Evolutionary conservation across 139 green algal species (phyloP), one percentile per base, ranked within the genome.

Genomic region (Volvox africanus): DNA sequence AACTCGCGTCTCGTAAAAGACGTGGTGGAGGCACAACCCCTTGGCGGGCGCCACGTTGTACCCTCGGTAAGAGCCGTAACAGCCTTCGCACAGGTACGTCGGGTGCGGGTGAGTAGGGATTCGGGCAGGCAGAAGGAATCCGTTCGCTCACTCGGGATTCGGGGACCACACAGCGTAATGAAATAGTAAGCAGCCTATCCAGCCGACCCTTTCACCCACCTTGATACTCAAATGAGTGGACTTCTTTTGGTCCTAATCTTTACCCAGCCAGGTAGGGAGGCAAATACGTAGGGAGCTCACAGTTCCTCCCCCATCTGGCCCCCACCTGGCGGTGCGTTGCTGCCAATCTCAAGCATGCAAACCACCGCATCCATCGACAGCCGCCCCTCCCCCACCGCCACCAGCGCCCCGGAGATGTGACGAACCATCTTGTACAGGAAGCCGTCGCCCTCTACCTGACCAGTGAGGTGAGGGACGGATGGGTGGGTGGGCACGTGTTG

Each of bases 381-480:
- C 18, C 44, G 80, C 0, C 92, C 93, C 18, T 89, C 22, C 16
- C 93, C 94, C 20, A 96, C 91, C 22, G 93, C 91, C 69, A 97
- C 65, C 77, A 97, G 91, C 32, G 91, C 93, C 30, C 96, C 95
- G 0, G 94, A 92, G 95, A 98, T 98, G 93, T 98, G 97, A 9
- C 96, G 94, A 32, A 98, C 96, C 90, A 97, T 95, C 88, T 95
- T 95, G 92, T 98, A 98, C 35, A 98, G 93, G 80, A 98, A 98
- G 2, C 96, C 97, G 24, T 50, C 93, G 28, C 96, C 97, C 50
- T 95, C 81, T 32, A 98, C 93, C 91, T 97, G 94, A 50, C 16
- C 44, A 55, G 44, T 55, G 44, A 55, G 44, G 44, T 55, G 9
- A 5, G 44, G 44, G 44, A 55, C 9, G 44, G 44, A 9, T 55